Conservation (phyloP, 2,329 filamentous ascomycete genomes). For the Colletotrichum tanaceti region DNA sequence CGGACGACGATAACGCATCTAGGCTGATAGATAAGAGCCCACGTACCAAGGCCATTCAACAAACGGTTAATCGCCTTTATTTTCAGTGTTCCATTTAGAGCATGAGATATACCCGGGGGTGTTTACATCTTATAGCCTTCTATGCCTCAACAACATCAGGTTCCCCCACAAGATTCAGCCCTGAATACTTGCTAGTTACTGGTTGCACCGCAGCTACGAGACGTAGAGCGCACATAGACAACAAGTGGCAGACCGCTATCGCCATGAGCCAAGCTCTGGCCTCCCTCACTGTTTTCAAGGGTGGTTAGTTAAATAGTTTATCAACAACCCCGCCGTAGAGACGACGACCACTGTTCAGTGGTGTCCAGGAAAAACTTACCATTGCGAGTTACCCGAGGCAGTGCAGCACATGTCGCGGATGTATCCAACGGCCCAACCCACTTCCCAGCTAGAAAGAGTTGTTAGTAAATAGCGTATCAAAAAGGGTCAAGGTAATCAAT, state of each 20-base stretch:
- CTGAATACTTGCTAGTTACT: background rate
- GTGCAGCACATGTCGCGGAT: slow-evolving; percentile 9
- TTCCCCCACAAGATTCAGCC: background rate
- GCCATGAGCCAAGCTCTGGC: slow-evolving; percentile 6
- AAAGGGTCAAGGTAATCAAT: no score
- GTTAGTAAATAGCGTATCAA: no score
- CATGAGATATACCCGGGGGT: no score
- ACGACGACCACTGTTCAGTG: background rate
- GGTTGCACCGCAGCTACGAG: background rate
- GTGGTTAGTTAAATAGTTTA: no score
- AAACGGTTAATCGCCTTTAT: no score
- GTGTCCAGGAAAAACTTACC: background rate
- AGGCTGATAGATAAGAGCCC: no score
- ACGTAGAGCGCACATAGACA: slow-evolving; percentile 10
- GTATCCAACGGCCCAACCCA: slow-evolving; percentile 2
- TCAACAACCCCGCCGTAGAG: background rate
- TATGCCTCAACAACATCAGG: background rate
- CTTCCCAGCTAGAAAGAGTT: slow-evolving; percentile 2
- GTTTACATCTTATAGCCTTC: background rate
- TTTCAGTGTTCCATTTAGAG: no score
- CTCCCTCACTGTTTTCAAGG: slow-evolving; percentile 7
- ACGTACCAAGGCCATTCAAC: no score
- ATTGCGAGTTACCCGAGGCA: slow-evolving; percentile 5
- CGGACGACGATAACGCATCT: no score
- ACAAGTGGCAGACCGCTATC: slow-evolving; percentile 13